A percentile compares a stretch with the other conserved stretches of the same genome.
These are phyloP conservation scores for Garcileccinum viscosum DNA, from an alignment of 1,284 basidiomycete species.

Conservation along the genomic window DNA sequence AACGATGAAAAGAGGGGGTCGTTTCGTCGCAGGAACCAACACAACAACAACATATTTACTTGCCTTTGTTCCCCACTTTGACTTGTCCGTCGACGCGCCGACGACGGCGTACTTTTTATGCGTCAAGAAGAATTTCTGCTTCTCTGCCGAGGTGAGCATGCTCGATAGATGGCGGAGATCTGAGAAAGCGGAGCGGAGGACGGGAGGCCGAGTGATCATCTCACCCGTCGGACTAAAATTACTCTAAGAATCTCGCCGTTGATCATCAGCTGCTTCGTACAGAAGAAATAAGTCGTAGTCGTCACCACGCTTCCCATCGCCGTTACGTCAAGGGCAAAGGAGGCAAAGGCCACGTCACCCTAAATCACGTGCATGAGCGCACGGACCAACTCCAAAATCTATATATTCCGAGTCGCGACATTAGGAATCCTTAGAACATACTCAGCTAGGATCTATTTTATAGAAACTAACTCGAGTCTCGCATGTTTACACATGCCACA, in stretches of 20 bases:
- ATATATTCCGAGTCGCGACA: slow-evolving; percentile 1
- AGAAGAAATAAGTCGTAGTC: not conserved
- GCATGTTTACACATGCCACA: slow-evolving; percentile 86
- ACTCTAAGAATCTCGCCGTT: not conserved
- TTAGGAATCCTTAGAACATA: slow-evolving; percentile 69
- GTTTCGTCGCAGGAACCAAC: not conserved
- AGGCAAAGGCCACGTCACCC: not conserved
- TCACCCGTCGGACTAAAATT: not conserved
- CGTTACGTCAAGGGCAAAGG: not conserved
- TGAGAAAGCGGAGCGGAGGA: slow-evolving; percentile 4
- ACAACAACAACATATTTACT: slow-evolving; percentile 34
- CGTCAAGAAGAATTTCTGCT: slow-evolving; percentile 67
- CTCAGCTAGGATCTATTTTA: slow-evolving; percentile 89
- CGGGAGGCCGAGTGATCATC: slow-evolving; percentile 8
- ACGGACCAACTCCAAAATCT: slow-evolving; percentile 15
- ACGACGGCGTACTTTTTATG: slow-evolving; percentile 74
- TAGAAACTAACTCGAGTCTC: slow-evolving; percentile 89
- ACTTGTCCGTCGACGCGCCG: slow-evolving; percentile 78
- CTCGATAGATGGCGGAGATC: slow-evolving; percentile 19
- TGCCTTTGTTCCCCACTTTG: slow-evolving; percentile 81
- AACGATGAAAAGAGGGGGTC: slow-evolving; percentile 34
- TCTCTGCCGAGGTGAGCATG: slow-evolving; percentile 35
- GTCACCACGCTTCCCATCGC: not conserved
- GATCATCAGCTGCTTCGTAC: not conserved
- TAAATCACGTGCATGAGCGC: slow-evolving; percentile 23